Base-by-base conservation (phyloP, 805 yeast species). In the Cyberlindnera euphorbiae region DNA sequence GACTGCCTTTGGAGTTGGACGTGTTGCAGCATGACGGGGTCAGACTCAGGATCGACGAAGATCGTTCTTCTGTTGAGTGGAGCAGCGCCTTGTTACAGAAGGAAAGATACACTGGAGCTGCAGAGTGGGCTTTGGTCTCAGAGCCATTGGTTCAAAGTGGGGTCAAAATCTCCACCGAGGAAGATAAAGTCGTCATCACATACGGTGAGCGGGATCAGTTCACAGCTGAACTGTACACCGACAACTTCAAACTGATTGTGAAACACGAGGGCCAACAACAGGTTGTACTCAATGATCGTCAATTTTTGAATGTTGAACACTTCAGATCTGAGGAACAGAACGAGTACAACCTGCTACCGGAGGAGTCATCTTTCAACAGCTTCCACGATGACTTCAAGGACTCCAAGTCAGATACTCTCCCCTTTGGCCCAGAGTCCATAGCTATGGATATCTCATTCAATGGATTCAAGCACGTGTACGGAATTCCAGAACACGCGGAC, bases 401-500 rank as follows among this genome's bases (percentile, higher is more conserved):
- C 52, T 73, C 84, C 2, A 67, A 56, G 24, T 58, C 50, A 4
- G 98, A 93, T 56, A 61, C 67, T 4, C 46, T 83, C 10, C 86
- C 88, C 7, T 61, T 83, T 26, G 95, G 95, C 0, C 97, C 98
- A 0, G 97, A 93, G 58, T 76, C 96, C 0, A 69, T 93, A 17
- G 96, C 82, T 0, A 46, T 84, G 19, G 99, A 93, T 56, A 71
- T 87, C 41, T 61, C 75, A 0, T 79, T 93, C 46, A 53, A 60
- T 3, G 79, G 76, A 1, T 80, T 69, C 47, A 56, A 65, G 5
- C 70, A 81, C 50, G 83, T 86, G 1, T 93, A 75, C 57, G 99
- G 99, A n/a, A 82, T 93, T 29, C 97, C 98, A 0, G 98, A 93
- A 59, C 98, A 93, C 53, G 90, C 97, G 0, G 95, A 86, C 48